Base-by-base conservation (phyloP, 331 rosid genomes). In the Acacia pycnantha region DNA sequence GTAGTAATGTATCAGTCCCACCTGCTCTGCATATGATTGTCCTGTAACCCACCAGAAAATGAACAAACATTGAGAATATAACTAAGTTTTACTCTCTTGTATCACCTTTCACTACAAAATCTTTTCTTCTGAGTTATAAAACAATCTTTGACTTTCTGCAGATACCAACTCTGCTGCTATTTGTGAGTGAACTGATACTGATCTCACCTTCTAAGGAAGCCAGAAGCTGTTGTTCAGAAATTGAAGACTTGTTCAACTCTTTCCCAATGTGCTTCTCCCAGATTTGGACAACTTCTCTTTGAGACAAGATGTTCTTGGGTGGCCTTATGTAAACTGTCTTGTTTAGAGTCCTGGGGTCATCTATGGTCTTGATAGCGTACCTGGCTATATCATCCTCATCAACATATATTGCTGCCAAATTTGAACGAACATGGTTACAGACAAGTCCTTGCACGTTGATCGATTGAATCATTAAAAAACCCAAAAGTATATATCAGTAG, bases 321-420 rank as follows among this genome's bases (percentile, higher is more conserved):
- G 98, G 97, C 66, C 97, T 87, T 31, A 90, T 85, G 68, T 92
- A 89, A 44, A 94, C 79, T 12, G 97, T 92, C 81, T 88, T 94
- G 91, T 94, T 90, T 8, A 92, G 80, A 14, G 97, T 90, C 86
- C 93, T 81, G 1, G 93, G 89, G 53, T 92, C 97, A 54, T 94
- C 94, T 69, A 92, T 86, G 56, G 87, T 82, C 74, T 90, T 94
- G 41, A 94, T 90, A 11, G 91, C 85, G 82, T 90, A 93, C 83
- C 15, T 90, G 26, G 94, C 97, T 74, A 91, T 90, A 79, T 93
- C 98, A 84, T 88, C 93, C 89, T 94, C 97, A 24, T 93, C 93
- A 70, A 93, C 94, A 78, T 83, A 86, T 44, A 86, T 88, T 11
- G 76, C 98, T 92, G 86, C 82, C 70, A 71, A 54, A 70, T 76